Base-by-base conservation (phyloP, 2,329 filamentous ascomycete species). In the Talaromyces albobiverticillius region DNA sequence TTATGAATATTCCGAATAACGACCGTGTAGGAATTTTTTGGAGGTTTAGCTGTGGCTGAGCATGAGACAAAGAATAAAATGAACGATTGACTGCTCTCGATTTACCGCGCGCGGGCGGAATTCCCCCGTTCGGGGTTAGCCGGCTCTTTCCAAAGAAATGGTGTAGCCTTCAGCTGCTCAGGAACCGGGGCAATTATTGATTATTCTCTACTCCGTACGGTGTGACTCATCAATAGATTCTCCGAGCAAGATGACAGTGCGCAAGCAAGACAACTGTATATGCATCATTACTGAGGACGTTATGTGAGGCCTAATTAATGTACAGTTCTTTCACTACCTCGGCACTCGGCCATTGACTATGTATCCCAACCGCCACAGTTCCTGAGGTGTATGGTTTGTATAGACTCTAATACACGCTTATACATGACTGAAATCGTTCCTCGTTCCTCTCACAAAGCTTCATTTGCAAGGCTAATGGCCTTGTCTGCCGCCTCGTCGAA, bases 401-500 rank as follows among this genome's bases (percentile, higher is more conserved):
- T 29, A 29, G 26, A 29, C 10, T 29, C 10, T 29, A 29, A 29
- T 29, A 29, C 10, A 29, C 26, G 26, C 5, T 6, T 6, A 10
- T 29, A 29, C 10, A 29, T 10, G 5, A 29, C 26, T 29, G 5
- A 6, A 29, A 29, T 29, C 10, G 10, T 29, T 10, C 26, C n/a
- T n/a, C n/a, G n/a, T 29, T 10, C 26, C 26, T 29, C 3, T 32
- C 29, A 38, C 32, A 18, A 32, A 10, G 45, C 46, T 31, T 50
- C 42, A 34, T 31, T 49, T 2, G 81, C 80, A 57, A 88, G 67
- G 64, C 82, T 79, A 32, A 88, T 82, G 2, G 82, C 86, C 67
- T 87, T 86, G 52, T 75, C 76, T 1, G 85, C 86, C 0, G 88
- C 89, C 67, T 88, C 84, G 57, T 89, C 85, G 66, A 90, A 90